Evolutionary conservation across 2,329 filamentous ascomycete genomes (phyloP), one percentile per base, ranked within the genome.

Genomic region (Aspergillus tubingensis): DNA sequence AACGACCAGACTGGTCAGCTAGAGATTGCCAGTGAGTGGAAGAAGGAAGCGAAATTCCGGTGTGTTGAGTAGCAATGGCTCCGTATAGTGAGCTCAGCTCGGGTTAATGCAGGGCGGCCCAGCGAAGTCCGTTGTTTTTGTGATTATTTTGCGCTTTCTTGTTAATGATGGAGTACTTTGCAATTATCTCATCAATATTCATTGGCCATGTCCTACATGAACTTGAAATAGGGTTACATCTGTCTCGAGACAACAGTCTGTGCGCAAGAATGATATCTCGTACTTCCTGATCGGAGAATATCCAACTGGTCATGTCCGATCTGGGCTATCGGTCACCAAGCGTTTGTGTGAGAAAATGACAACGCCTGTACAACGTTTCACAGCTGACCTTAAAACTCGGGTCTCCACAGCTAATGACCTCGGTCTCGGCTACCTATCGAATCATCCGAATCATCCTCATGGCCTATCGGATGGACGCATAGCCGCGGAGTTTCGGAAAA

Each of bases 11-110:
- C 19, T 5, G 47, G 44, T n/a, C 27, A 36, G 38, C 15, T 56
- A 3, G 43, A 50, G 19, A 48, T 60, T 30, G 52, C 52, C 5
- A 38, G 25, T 5, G 19, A 32, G 11, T 60, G 58, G 58, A 27
- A n/a, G 10, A 11, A 19, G 23, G 47, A 30, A 43, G 55, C 49
- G 19, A 54, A 57, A 21, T 59, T 61, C 43, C 60, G 43, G 10
- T 58, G 43, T 38, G 39, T 59, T 13, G 50, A 39, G 50, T 53
- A 53, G n/a, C 11, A 21, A 25, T 19, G 6, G 21, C 15, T 21
- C 5, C 1, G 3, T 27, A 15, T 15, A 13, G 3, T 23, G 39
- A 43, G 17, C 8, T 8, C 23, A 27, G 23, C 25, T 32, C 44
- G 23, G 25, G 23, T 15, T n/a, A 8, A 49, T 19, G 8, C 47